phyloP scores from a whole-genome alignment of 768 basidiomycete genomes.

The Psilocybe tampanensis region DNA sequence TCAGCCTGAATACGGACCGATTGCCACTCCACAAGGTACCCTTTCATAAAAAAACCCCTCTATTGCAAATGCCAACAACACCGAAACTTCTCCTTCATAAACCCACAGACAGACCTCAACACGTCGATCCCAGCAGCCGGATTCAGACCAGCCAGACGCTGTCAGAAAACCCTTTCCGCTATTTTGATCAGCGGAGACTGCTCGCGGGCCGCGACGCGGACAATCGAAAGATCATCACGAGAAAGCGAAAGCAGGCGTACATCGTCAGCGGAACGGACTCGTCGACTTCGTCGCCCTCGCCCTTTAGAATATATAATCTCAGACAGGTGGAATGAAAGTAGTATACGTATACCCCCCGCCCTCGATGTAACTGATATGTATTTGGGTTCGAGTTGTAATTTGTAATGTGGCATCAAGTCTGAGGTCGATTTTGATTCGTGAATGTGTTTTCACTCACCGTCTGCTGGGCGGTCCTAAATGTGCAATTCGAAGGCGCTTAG shows the following conservation, averaged over 20 bases:
- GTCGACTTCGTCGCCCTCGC: background rate
- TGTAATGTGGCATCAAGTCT: background rate
- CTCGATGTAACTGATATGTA: too few relatives aligned
- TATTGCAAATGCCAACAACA: background rate
- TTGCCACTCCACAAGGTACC: background rate
- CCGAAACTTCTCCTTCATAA: background rate
- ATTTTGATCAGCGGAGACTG: background rate
- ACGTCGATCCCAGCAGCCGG: background rate
- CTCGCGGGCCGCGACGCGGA: background rate
- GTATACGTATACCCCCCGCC: background rate
- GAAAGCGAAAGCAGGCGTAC: background rate
- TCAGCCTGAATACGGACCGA: background rate
- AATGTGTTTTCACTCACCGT: too few relatives aligned
- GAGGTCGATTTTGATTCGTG: too few relatives aligned
- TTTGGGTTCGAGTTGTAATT: background rate
- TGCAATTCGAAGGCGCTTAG: too few relatives aligned
- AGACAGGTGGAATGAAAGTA: background rate
- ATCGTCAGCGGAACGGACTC: background rate
- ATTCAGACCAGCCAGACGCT: background rate
- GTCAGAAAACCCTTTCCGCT: constrained; percentile 1
- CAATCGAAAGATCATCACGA: background rate
- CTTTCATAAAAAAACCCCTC: background rate
- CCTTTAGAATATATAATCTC: background rate
- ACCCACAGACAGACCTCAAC: too few relatives aligned
- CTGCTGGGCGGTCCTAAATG: too few relatives aligned